Conservation (phyloP, 2,329 filamentous ascomycete genomes). For the Xenoacremonium recifei region DNA sequence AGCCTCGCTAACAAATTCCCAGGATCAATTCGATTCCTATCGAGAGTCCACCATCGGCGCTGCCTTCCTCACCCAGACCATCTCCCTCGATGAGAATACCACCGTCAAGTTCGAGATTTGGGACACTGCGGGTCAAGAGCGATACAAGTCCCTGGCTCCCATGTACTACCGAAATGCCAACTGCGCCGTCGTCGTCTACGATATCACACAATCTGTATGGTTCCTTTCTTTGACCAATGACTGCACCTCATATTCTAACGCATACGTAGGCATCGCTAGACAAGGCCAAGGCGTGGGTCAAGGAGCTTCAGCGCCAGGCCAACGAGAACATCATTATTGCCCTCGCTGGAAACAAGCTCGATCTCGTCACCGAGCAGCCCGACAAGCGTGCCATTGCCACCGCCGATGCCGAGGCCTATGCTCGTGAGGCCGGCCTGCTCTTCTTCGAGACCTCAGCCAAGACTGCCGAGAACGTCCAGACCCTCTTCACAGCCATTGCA, state of each 20-base stretch:
- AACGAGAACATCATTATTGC: slow-evolving; percentile 99
- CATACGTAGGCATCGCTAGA: slow-evolving; percentile 79
- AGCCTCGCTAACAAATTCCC: slow-evolving; percentile 16
- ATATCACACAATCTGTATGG: slow-evolving; percentile 97
- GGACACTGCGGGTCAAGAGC: slow-evolving; percentile 97
- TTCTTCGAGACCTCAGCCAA: slow-evolving; percentile 99
- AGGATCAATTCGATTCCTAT: slow-evolving; percentile 99
- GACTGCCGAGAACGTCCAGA: slow-evolving; percentile 91
- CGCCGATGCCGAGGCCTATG: slow-evolving; percentile 92
- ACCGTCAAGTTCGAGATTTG: slow-evolving; percentile 99
- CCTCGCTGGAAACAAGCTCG: slow-evolving; percentile 94
- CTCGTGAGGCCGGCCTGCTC: slow-evolving; percentile 85
- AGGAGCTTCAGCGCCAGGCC: slow-evolving; percentile 96
- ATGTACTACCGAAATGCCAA: slow-evolving; percentile 99
- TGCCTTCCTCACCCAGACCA: slow-evolving; percentile 97
- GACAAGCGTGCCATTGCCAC: slow-evolving; percentile 92
- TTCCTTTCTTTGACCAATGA: neutral
- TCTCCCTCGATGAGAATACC: slow-evolving; percentile 95
- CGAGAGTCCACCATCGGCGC: slow-evolving; percentile 97
- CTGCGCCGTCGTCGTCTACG: slow-evolving; percentile 98
- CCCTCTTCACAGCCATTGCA: slow-evolving; percentile 95
- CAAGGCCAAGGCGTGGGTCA: slow-evolving; percentile 99
- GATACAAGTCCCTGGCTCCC: slow-evolving; percentile 97
- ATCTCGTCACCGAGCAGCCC: slow-evolving; percentile 89
- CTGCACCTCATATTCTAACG: neutral